Base-by-base conservation (phyloP, 2,329 filamentous ascomycete species). In the Claviceps fusiformis region DNA sequence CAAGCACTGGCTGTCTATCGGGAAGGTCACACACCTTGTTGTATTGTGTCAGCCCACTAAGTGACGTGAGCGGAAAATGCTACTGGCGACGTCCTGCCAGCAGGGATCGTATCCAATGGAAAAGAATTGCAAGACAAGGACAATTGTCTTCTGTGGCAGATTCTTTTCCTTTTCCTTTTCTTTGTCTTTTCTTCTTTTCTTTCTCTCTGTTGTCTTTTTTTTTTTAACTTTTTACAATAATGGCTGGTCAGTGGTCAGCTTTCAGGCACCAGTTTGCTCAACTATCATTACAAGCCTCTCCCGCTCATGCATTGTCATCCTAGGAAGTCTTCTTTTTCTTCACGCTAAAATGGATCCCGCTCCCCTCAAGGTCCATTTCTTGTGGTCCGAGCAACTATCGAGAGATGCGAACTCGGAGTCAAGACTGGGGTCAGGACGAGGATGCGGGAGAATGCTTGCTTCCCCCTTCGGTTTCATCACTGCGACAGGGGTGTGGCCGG, bases 1-100 rank as follows among this genome's bases (percentile, higher is more conserved):
- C 54, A 55, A 49, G 54, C 54, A 55, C 50, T 19, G 46, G 53
- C 53, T 55, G 29, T 33, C 41, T 15, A 19, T 29, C 53, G 29
- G 39, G 39, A 54, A 49, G n/a, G 53, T 50, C 19, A 37, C 53
- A 50, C 47, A 33, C 17, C 52, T 19, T 49, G 24, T 54, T 43
- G 52, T 49, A 33, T 24, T 7, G 27, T 41, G 33, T 48, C 45
- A 31, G 33, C 5, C 44, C 43, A 48, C 45, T 49, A 24, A 24
- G 35, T 9, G 31, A 54, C n/a, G 44, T 44, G 45, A 50, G 19
- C 5, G 13, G 13, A 8, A 44, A 54, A 35, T 54, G 47, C 35
- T 43, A 39, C 35, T 2, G 35, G 19, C 9, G 35, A 35, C 35
- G 24, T n/a, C 24, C 24, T 33, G 31, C 43, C 13, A 24, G 17